Evolutionary conservation across 2,329 filamentous ascomycete species (phyloP).

Genomic region (Penicillium sp.): DNA sequence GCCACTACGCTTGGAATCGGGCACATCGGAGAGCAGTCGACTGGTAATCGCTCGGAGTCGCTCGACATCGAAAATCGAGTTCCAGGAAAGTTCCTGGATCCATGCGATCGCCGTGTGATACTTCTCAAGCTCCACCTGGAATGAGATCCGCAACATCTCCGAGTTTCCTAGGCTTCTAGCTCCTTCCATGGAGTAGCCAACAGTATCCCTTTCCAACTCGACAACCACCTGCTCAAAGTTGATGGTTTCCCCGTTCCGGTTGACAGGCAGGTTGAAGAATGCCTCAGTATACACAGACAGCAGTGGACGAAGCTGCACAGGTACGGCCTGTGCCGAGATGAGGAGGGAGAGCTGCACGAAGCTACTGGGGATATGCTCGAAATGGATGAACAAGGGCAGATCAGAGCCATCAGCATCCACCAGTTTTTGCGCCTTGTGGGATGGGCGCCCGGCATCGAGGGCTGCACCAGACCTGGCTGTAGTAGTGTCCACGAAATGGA

Average conservation of each 20-base stretch:
- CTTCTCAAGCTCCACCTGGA: conserved; percentile 81
- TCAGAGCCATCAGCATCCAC: conserved; percentile 60
- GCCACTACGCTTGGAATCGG: conserved; percentile 81
- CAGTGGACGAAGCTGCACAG: conserved; percentile 74
- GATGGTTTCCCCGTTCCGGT: conserved; percentile 63
- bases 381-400: conserved; percentile 85
- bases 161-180: conserved; percentile 64
- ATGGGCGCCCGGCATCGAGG: conserved; percentile 56
- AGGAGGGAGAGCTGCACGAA: conserved; percentile 81
- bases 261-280: conserved; percentile 87
- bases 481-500: conserved; percentile 83
- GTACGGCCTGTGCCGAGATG: conserved; percentile 67
- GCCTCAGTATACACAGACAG: conserved; percentile 77
- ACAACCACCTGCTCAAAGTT: conserved; percentile 89
- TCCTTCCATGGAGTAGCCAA: conserved; percentile 67
- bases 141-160: conserved; percentile 70
- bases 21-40: conserved; percentile 86
- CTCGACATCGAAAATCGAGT: conserved; percentile 75
- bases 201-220: conserved; percentile 80
- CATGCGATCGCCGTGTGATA: conserved; percentile 79
- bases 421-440: conserved; percentile 63
- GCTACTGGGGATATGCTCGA: conserved; percentile 84
- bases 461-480: conserved; percentile 77
- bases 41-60: conserved; percentile 56
- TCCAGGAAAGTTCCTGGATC: conserved; percentile 77